phyloP scores from a whole-genome alignment of 1,284 basidiomycete genomes.

The Ustilago hordei region DNA sequence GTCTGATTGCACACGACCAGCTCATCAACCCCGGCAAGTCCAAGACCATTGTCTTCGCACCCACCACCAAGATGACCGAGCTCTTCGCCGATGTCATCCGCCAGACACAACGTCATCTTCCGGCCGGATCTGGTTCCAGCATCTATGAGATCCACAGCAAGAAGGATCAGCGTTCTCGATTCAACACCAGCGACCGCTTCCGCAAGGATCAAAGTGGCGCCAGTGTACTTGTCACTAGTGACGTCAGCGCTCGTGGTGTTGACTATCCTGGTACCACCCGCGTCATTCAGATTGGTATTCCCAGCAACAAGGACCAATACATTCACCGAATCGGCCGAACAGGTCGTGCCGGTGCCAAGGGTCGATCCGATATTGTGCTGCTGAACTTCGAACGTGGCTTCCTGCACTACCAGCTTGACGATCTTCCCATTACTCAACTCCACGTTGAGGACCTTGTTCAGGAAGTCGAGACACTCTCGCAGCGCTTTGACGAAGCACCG shows the following conservation, averaged over 20 bases:
- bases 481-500: slow-evolving; percentile 74
- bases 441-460: slow-evolving; percentile 73
- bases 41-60: slow-evolving; percentile 88
- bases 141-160: slow-evolving; percentile 88
- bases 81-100: slow-evolving; percentile 76
- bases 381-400: slow-evolving; percentile 85
- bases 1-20: slow-evolving; percentile 90
- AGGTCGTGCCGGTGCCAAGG: slow-evolving; percentile 79
- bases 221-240: slow-evolving; percentile 70
- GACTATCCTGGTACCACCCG: slow-evolving; percentile 82
- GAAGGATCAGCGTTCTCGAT: slow-evolving; percentile 77
- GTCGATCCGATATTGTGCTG: slow-evolving; percentile 87
- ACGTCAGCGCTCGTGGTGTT: slow-evolving; percentile 71
- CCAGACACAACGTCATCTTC: slow-evolving; percentile 30
- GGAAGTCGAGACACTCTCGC: slow-evolving; percentile 74
- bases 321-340: slow-evolving; percentile 93
- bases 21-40: slow-evolving; percentile 78
- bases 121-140: slow-evolving; percentile 30
- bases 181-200: slow-evolving; percentile 78
- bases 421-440: slow-evolving; percentile 79
- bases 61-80: slow-evolving; percentile 87
- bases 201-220: slow-evolving; percentile 74
- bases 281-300: slow-evolving; percentile 91
- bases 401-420: slow-evolving; percentile 76
- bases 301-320: slow-evolving; percentile 80